These are phyloP conservation scores for Wickerhamomyces ciferrii DNA, from an alignment of 805 yeast genomes.

Conservation along the genomic window DNA sequence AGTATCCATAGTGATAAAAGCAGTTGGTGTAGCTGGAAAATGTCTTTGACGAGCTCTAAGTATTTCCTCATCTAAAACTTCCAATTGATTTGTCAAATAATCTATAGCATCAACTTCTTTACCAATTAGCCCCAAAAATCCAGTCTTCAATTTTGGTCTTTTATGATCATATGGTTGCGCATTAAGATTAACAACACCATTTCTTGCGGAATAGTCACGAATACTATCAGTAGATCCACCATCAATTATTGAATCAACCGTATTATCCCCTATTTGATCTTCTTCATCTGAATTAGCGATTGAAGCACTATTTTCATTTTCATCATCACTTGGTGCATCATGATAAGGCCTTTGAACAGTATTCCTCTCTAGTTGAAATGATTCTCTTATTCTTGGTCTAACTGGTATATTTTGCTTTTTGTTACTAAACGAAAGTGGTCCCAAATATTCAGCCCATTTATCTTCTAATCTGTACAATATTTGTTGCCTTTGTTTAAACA, in stretches of 20 bases:
- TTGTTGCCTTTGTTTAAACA: slow-evolving; percentile 54
- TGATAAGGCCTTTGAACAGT: slow-evolving; percentile 9
- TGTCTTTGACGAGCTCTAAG: slow-evolving; percentile 56
- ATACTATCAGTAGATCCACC: slow-evolving; percentile 16
- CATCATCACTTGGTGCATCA: slow-evolving; percentile 9
- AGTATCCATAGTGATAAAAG: slow-evolving; percentile 91
- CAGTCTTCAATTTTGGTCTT: slow-evolving; percentile 61
- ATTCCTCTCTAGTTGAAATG: slow-evolving; percentile 16
- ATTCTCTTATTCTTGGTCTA: slow-evolving; percentile 17
- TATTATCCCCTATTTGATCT: neutral
- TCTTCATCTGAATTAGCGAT: slow-evolving; percentile 3
- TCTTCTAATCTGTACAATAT: slow-evolving; percentile 58
- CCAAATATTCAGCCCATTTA: slow-evolving; percentile 67
- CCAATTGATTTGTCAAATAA: slow-evolving; percentile 63
- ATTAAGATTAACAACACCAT: slow-evolving; percentile 13
- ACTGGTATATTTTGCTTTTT: slow-evolving; percentile 16
- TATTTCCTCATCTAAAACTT: slow-evolving; percentile 68
- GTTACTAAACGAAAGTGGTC: slow-evolving; percentile 24
- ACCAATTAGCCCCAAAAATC: slow-evolving; percentile 62
- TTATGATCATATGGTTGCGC: slow-evolving; percentile 23
- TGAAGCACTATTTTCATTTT: slow-evolving; percentile 5
- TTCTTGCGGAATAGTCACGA: slow-evolving; percentile 15
- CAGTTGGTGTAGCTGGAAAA: slow-evolving; percentile 82
- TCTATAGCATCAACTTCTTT: slow-evolving; percentile 76
- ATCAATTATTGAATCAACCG: neutral